phyloP scores from a whole-genome alignment of 306 rosid genomes.

The Inga laurina region DNA sequence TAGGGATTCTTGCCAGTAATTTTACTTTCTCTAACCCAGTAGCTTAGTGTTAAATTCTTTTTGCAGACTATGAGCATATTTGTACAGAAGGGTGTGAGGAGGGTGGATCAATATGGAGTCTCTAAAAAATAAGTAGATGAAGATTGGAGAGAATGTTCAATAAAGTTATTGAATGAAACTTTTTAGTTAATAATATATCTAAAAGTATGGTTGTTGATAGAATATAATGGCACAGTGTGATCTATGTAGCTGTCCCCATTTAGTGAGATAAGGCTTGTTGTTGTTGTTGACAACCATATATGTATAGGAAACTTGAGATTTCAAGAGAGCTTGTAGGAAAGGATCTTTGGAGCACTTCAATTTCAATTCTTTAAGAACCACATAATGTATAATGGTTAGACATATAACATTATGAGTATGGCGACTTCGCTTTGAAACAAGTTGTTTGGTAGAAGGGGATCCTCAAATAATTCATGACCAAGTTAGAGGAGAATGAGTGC shows the following conservation, averaged over 20 bases:
- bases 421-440: not conserved
- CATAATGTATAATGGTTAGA: conserved; percentile 41
- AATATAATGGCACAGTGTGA: no score
- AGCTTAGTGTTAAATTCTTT: conserved; percentile 29
- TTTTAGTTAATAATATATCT: no score
- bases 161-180: not conserved
- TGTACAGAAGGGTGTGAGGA: conserved; percentile 23
- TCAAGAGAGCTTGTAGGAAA: conserved; percentile 24
- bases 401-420: not conserved
- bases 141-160: not conserved
- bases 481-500: not conserved
- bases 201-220: no score
- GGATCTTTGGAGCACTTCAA: conserved; percentile 28
- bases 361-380: conserved; percentile 38
- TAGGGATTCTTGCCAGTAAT: conserved; percentile 29
- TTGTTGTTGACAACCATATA: conserved; percentile 11
- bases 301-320: conserved; percentile 38
- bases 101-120: not conserved
- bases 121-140: no score
- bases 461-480: not conserved
- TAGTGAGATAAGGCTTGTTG: not conserved
- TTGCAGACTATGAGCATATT: conserved; percentile 40
- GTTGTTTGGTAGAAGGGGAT: not conserved
- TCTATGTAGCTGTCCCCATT: no score
- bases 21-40: conserved; percentile 41